Percentiles rank a stretch among this genome's conserved stretches.
Conservation (phyloP, 2,329 filamentous ascomycete genomes). For the Penicillium sp. region DNA sequence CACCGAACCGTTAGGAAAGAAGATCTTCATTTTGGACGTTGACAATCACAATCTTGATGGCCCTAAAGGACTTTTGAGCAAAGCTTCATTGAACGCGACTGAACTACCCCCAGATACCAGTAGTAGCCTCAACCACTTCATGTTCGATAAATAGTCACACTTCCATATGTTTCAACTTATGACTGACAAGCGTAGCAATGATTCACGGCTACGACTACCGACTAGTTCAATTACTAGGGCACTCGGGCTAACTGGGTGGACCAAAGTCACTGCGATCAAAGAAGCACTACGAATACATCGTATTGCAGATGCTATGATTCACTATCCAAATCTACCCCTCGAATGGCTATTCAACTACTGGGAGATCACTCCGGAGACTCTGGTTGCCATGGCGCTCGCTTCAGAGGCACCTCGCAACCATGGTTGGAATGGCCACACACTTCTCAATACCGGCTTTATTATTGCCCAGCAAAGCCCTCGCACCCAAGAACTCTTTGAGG, state of each 20-base stretch:
- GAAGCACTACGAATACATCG: constrained; percentile 43
- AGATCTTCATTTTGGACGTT: constrained; percentile 16
- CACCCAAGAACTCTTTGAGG: constrained; percentile 15
- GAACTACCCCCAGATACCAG: constrained; percentile 3
- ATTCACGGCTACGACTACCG: constrained; percentile 7
- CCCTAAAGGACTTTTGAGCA: constrained; percentile 13
- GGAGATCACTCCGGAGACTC: constrained; percentile 41
- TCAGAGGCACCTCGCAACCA: constrained; percentile 41
- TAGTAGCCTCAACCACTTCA: constrained; percentile 40
- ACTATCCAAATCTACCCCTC: constrained; percentile 45
- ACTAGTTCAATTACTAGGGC: constrained; percentile 48
- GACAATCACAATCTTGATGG: constrained; percentile 15
- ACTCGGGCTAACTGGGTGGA: constrained; percentile 49
- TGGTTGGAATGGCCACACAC: constrained; percentile 35
- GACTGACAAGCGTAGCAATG: not conserved
- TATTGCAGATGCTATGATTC: constrained; percentile 46
- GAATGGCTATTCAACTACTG: constrained; percentile 52
- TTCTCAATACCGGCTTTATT: constrained; percentile 47
- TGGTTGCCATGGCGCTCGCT: constrained; percentile 49
- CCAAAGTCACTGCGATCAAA: constrained; percentile 43
- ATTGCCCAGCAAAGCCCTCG: constrained; percentile 37
- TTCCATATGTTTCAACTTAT: not conserved
- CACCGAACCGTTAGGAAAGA: constrained; percentile 9
- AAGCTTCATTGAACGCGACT: constrained; percentile 1
- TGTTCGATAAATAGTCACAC: constrained; percentile 31